These are phyloP conservation scores for Ichthyophthirius multifiliis DNA, from an alignment of 169 alveolate genomes.

Conservation along the genomic window DNA sequence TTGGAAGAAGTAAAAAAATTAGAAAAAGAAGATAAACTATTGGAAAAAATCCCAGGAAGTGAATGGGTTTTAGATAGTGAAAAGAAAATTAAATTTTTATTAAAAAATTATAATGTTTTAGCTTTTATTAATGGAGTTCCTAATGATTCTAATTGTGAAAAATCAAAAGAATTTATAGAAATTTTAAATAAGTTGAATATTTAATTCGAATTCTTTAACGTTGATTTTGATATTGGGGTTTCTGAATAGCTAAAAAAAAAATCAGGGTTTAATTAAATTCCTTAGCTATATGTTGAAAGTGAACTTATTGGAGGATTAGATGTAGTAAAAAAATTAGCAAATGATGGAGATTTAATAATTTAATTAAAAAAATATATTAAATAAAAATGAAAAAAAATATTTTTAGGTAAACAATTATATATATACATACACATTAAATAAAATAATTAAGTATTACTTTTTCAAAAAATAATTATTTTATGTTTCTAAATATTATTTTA, in stretches of 20 bases:
- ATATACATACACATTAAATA: no score
- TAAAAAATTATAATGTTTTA: background rate
- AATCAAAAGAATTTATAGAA: conserved; percentile 22
- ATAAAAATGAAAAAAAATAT: no score
- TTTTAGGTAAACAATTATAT: no score
- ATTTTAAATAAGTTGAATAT: background rate
- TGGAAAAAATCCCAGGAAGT: conserved; percentile 34
- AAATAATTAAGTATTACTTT: no score
- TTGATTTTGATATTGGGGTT: conserved; percentile 22
- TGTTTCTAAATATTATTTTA: no score
- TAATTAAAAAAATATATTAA: background rate
- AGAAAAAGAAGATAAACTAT: background rate
- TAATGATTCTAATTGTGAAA: background rate
- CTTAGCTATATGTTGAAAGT: conserved; percentile 1
- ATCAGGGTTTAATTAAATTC: conserved; percentile 7
- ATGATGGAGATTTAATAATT: conserved; percentile 6
- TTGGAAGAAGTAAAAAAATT: no score
- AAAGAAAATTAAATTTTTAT: conserved; percentile 19
- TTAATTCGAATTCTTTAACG: conserved; percentile 27
- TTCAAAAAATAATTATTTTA: no score
- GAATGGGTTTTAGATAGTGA: conserved; percentile 17
- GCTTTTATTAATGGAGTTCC: conserved; percentile 43
- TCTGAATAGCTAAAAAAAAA: background rate
- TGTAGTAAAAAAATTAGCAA: background rate
- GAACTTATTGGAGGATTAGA: conserved; percentile 17